Conservation (phyloP, 2,329 filamentous ascomycete species). For the Monosporascus ibericus region DNA sequence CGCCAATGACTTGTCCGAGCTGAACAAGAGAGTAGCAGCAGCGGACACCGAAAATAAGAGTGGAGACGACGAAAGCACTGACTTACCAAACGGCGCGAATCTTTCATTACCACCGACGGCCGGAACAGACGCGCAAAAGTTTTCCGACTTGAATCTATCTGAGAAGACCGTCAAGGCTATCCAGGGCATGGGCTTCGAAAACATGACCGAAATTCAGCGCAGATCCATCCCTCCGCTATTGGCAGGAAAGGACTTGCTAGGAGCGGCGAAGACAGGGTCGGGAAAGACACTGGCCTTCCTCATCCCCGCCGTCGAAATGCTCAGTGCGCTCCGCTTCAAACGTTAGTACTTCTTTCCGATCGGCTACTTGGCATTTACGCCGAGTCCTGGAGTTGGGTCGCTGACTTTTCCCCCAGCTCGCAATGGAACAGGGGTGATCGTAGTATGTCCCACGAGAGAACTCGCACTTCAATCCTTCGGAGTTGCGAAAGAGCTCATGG, state of each 20-base stretch:
- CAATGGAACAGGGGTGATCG: conserved; percentile 86
- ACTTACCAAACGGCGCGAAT: conserved; percentile 29
- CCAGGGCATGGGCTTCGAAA: conserved; percentile 85
- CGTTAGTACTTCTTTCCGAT: conserved; percentile 34
- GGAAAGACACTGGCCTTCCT: conserved; percentile 95
- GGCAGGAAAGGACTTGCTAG: conserved; percentile 85
- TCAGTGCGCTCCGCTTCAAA: conserved; percentile 86
- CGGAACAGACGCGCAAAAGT: conserved; percentile 60
- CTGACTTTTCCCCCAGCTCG: conserved; percentile 27
- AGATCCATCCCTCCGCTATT: conserved; percentile 81
- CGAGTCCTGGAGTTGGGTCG: conserved; percentile 56
- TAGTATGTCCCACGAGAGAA: conserved; percentile 90
- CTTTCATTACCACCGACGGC: conserved; percentile 50
- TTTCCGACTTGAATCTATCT: conserved; percentile 77
- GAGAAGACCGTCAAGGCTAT: conserved; percentile 87
- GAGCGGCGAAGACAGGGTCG: conserved; percentile 86
- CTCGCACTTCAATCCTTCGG: conserved; percentile 94
- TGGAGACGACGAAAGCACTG: conserved; percentile 26
- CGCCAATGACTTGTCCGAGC: conserved; percentile 13
- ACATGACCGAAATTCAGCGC: conserved; percentile 92
- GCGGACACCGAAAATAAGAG: conserved; percentile 17
- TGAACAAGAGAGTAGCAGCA: conserved; percentile 12
- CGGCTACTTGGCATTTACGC: not conserved
- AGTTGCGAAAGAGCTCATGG: conserved; percentile 88
- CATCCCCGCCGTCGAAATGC: conserved; percentile 90